Base-by-base conservation (phyloP, 495 filamentous ascomycete genomes). In the Penicillium arizonense region DNA sequence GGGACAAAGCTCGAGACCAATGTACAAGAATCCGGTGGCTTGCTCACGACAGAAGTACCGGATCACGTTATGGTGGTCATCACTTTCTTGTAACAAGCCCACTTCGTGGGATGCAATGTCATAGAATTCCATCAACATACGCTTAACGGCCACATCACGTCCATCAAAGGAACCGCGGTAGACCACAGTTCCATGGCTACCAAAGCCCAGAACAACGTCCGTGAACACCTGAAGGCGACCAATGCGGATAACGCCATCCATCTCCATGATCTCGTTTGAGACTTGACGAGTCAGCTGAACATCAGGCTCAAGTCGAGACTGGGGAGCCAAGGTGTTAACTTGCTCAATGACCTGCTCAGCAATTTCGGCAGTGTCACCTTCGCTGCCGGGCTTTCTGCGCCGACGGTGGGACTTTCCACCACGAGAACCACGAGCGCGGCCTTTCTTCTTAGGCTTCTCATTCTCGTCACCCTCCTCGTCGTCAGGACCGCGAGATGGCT, bases 101-200 rank as follows among this genome's bases (percentile, higher is more conserved):
- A 96, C 93, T 64, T 98, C 94, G 53, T 96, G 93, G 18, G 88
- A 88, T 10, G 95, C 95, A 58, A 98, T 91, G 48, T 96, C 94
- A 68, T 88, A 96, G 65, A 96, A 96, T 52, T 94, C 87, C 35
- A 90, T 87, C 43, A 97, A 77, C 91, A 98, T 97, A 20, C 94
- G 83, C 74, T 98, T 98, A 30, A 98, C 91, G 2, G 94, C 94
- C 16, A 98, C 95, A 39, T 90, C 87, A 56, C 91, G 87, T 18
- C 92, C 91, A 61, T 96, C 90, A 62, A 91, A 96, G 20, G 79
- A 84, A n/a, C 90, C 90, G 13, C 83, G 81, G 64, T 89, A 93
- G 7, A 96, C 90, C 37, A 91, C 82, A 13, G 90, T 96, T 20
- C 90, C 90, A 63, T 92, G 89, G 62, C 89, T 92, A 12, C 90